phyloP scores from a whole-genome alignment of 2,329 filamentous ascomycete genomes.

The Daldinia sp. region DNA sequence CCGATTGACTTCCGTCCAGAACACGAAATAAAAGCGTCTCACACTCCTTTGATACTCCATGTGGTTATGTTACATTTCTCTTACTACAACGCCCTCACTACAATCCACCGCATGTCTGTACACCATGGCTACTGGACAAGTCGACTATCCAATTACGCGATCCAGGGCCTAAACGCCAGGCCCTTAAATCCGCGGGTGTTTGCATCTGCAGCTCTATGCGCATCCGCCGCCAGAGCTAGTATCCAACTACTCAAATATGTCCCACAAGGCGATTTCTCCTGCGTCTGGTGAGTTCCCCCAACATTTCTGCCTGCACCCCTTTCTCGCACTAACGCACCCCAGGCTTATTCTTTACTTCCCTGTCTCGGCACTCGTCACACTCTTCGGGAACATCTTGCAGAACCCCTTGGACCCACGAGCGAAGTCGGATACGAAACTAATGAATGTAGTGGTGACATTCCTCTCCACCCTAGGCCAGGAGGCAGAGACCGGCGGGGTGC shows the following conservation, averaged over 20 bases:
- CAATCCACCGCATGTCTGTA: constrained; percentile 97
- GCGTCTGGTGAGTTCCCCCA: constrained; percentile 79
- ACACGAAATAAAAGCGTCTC: constrained; percentile 91
- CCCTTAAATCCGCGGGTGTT: constrained; percentile 95
- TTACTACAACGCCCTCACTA: constrained; percentile 98
- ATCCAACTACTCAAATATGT: constrained; percentile 97
- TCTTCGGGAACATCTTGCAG: constrained; percentile 96
- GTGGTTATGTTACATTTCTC: constrained; percentile 95
- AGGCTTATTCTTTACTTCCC: constrained; percentile 96
- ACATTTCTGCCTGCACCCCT: background rate
- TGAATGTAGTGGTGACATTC: constrained; percentile 94
- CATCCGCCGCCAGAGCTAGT: constrained; percentile 90
- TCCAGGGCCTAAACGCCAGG: constrained; percentile 90
- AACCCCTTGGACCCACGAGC: constrained; percentile 92
- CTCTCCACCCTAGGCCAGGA: constrained; percentile 89
- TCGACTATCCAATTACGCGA: constrained; percentile 91
- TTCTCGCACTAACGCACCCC: constrained; percentile 48
- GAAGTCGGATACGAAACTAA: constrained; percentile 87
- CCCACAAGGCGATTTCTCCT: constrained; percentile 92
- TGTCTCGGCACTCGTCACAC: constrained; percentile 90
- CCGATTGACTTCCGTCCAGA: constrained; percentile 97
- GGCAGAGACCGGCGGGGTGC: constrained; percentile 88
- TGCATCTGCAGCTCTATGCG: constrained; percentile 91
- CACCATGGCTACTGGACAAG: constrained; percentile 99
- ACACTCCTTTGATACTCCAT: constrained; percentile 93